Evolutionary conservation across 306 rosid species (phyloP), one percentile per base, ranked within the genome.

Genomic region (Carpinus viminea): DNA sequence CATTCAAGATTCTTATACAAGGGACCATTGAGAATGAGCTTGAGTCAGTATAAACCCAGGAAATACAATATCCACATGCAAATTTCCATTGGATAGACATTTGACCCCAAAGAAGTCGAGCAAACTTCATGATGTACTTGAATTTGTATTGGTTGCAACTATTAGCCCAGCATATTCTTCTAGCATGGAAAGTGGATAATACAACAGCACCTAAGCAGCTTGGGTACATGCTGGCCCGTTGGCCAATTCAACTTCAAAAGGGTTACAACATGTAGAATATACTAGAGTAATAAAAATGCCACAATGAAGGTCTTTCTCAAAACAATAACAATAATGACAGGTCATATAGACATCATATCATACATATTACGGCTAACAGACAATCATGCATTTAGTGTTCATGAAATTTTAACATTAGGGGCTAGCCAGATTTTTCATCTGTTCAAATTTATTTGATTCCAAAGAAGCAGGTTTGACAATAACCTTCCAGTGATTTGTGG

Each of bases 71-170:
- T 65, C 15, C 71, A 38, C 18, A n/a, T 34, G 71, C 13, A 36
- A n/a, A 28, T 8, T 65, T 65, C 20, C 24, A 17, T 38, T 20
- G 26, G 21, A 18, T 7, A 65, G 71, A 65, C 71, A 65, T n/a
- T 65, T 36, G 8, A 38, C 9, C 24, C n/a, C 20, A 6, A 62
- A 31, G 45, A 31, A 28, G 45, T 62, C 5, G 34, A 31, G 11
- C 2, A 56, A 56, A 62, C 69, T 62, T 62, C 69, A 62, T 36
- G n/a, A 62, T 62, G 41, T 31, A 10, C 43, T 65, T 65, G 71
- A 65, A 65, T 26, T 18, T 65, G 71, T 34, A 65, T 9, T 34
- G 38, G 38, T 15, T 13, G 6, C 20, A 47, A 47, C 34, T 70
- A 28, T 46, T 24, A 24, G n/a, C 55, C 74, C 36, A 9, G 34